phyloP scores from a whole-genome alignment of 768 basidiomycete species.

The Dentipellis sp. region DNA sequence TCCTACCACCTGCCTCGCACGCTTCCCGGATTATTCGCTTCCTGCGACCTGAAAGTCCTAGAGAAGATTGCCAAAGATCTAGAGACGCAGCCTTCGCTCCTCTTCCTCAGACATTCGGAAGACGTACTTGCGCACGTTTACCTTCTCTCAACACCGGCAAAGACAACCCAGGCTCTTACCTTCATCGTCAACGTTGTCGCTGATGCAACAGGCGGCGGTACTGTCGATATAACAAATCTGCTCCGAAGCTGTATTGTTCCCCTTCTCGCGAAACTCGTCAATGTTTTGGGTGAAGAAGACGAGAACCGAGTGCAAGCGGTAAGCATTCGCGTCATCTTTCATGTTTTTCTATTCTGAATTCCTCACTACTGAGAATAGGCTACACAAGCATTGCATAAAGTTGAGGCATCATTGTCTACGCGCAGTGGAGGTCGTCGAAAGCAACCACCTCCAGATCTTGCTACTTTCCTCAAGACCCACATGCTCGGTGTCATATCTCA shows the following conservation, averaged over 20 bases:
- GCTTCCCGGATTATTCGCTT: constrained; percentile 62
- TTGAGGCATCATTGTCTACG: constrained; percentile 26
- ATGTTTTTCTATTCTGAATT: not conserved
- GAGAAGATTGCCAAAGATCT: constrained; percentile 51
- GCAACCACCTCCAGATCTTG: constrained; percentile 30
- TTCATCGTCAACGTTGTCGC: constrained; percentile 57
- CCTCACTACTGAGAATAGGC: constrained; percentile 24
- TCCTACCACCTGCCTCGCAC: constrained; percentile 51
- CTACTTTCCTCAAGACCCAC: constrained; percentile 57
- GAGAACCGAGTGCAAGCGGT: constrained; percentile 35
- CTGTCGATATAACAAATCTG: constrained; percentile 36
- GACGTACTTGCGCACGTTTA: constrained; percentile 61
- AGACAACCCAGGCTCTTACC: constrained; percentile 48
- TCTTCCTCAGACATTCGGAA: constrained; percentile 49
- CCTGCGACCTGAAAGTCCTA: constrained; percentile 48
- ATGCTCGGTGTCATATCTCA: constrained; percentile 81
- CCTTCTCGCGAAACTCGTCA: constrained; percentile 66
- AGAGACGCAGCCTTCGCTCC: constrained; percentile 30
- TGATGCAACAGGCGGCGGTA: constrained; percentile 29
- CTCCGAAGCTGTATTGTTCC: constrained; percentile 61
- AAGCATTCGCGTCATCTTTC: constrained; percentile 14
- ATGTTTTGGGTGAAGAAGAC: constrained; percentile 68
- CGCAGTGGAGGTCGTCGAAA: constrained; percentile 16
- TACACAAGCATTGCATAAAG: constrained; percentile 33
- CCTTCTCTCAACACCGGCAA: constrained; percentile 41